Evolutionary conservation across 2,329 filamentous ascomycete species (phyloP).

Genomic region (Colletotrichum tanaceti): DNA sequence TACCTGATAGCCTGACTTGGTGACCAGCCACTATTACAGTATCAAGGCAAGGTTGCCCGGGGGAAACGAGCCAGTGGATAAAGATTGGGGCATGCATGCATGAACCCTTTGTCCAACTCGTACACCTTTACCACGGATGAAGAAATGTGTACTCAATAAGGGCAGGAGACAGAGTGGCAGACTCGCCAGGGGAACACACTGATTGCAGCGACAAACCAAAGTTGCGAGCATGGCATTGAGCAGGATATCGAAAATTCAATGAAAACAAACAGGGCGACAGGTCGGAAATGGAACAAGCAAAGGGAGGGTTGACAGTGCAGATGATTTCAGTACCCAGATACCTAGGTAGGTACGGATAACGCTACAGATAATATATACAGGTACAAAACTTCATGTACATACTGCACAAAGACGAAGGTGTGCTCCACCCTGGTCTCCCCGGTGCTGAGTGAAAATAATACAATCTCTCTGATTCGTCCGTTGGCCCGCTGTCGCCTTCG

Average conservation of each 20-base stretch:
- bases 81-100: background rate
- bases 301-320: background rate
- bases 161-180: background rate
- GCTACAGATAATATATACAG: conserved; percentile 4
- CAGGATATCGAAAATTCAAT: background rate
- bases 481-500: conserved; percentile 41
- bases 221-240: background rate
- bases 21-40: background rate
- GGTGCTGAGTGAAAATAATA: conserved; percentile 42
- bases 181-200: background rate
- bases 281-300: background rate
- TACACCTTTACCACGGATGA: background rate
- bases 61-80: background rate
- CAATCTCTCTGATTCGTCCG: conserved; percentile 37
- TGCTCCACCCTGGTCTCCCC: conserved; percentile 24
- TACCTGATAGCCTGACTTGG: background rate
- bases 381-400: background rate
- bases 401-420: background rate
- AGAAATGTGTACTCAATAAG: background rate
- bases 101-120: background rate
- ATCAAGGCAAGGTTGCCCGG: background rate
- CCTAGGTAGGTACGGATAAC: background rate
- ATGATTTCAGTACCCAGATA: background rate
- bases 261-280: background rate
- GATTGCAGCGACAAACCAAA: background rate